Conservation (phyloP, 1,139 yeast genomes). For the Nakaseomyces kungkrabaensis region DNA sequence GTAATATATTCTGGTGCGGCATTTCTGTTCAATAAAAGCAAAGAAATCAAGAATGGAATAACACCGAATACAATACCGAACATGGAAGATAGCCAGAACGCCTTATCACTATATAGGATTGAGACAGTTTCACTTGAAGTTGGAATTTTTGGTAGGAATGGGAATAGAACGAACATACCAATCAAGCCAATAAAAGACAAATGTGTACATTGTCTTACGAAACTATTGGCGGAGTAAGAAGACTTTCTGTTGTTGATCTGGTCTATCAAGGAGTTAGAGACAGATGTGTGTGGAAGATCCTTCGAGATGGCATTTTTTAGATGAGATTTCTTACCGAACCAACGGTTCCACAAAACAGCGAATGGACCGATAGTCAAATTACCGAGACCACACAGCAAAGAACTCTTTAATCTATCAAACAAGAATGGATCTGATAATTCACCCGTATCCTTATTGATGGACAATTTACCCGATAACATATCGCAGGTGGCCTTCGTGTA, state of each 20-base stretch:
- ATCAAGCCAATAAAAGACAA: constrained; percentile 18
- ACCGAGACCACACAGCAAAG: constrained; percentile 22
- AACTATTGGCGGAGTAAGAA: constrained; percentile 4
- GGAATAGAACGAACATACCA: constrained; percentile 15
- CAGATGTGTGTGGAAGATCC: constrained; percentile 8
- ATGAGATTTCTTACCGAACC: constrained; percentile 9
- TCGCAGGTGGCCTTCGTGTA: constrained; percentile 24
- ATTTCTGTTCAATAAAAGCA: constrained; percentile 16
- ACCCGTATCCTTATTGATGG: constrained; percentile 20
- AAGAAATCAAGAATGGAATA: constrained; percentile 16
- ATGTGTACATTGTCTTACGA: constrained; percentile 16
- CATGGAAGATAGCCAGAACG: constrained; percentile 19
- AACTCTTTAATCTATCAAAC: constrained; percentile 25
- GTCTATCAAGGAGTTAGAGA: constrained; percentile 15
- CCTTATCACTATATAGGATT: constrained; percentile 12
- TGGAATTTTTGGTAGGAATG: constrained; percentile 16
- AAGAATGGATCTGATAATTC: constrained; percentile 25
- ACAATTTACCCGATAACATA: constrained; percentile 19
- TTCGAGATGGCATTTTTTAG: constrained; percentile 5
- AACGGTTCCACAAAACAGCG: constrained; percentile 18
- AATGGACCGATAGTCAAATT: constrained; percentile 22
- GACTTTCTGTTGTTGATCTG: constrained; percentile 9
- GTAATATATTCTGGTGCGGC: constrained; percentile 21
- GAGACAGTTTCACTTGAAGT: constrained; percentile 11
- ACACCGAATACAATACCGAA: constrained; percentile 20